phyloP scores from a whole-genome alignment of 257 asterid genomes.

The Penstemon newberryi region DNA sequence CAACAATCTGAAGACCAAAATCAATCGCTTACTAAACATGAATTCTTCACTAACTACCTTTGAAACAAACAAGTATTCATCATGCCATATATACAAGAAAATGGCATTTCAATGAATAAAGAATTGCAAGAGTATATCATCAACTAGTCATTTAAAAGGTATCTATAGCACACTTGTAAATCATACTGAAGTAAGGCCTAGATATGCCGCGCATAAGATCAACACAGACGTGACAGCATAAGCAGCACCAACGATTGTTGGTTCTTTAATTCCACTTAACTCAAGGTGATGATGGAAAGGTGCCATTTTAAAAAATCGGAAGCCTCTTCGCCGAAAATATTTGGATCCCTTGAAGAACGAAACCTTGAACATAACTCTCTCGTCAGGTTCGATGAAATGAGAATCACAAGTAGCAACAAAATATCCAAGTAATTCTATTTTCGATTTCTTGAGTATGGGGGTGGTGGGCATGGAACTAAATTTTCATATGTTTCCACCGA shows the following conservation, averaged over 20 bases:
- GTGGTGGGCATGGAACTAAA: background rate
- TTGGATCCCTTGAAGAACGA: constrained; percentile 51
- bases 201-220: constrained; percentile 63
- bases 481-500: no score
- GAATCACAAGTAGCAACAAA: background rate
- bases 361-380: constrained; percentile 37
- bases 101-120: background rate
- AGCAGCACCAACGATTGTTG: constrained; percentile 63
- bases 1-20: background rate
- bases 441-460: no score
- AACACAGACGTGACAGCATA: constrained; percentile 54
- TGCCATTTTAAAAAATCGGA: constrained; percentile 44
- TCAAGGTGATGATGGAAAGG: constrained; percentile 72
- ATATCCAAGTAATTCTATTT: background rate
- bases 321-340: constrained; percentile 42
- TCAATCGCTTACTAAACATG: background rate
- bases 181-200: constrained; percentile 73
- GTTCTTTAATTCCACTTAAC: constrained; percentile 63
- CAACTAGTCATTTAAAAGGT: background rate
- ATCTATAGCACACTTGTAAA: background rate
- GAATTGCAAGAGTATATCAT: background rate
- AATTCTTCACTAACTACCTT: background rate
- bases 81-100: background rate
- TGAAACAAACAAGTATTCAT: background rate
- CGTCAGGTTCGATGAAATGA: constrained; percentile 21